Conservation (phyloP, 352 stramenopile species). For the Globisporangium orthogonon region DNA sequence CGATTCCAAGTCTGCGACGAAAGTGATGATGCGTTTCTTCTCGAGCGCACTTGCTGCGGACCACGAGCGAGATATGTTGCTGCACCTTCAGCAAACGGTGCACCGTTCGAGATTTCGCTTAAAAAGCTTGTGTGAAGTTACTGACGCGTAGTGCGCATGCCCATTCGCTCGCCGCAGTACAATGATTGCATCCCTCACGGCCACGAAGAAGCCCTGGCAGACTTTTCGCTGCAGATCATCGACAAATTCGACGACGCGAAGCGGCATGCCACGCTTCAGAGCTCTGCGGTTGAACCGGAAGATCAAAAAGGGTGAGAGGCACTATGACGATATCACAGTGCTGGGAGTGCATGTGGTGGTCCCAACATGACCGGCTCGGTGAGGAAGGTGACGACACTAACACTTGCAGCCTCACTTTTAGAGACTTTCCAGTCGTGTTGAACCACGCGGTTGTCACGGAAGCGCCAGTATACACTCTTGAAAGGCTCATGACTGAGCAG, state of each 20-base stretch:
- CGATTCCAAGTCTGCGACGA: conserved; percentile 41
- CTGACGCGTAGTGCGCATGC: neutral
- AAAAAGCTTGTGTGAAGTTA: too few relatives aligned
- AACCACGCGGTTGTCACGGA: conserved; percentile 50
- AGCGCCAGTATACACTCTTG: conserved; percentile 46
- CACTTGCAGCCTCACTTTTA: conserved; percentile 17
- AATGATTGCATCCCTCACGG: neutral
- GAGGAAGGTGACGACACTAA: conserved; percentile 12
- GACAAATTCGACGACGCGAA: conserved; percentile 60
- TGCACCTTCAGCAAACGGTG: conserved; percentile 35
- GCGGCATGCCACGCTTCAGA: conserved; percentile 33
- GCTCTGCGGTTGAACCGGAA: conserved; percentile 26
- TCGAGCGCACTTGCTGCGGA: conserved; percentile 23
- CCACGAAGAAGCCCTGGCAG: neutral
- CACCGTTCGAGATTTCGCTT: neutral
- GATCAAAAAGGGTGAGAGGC: conserved; percentile 41
- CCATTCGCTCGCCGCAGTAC: neutral
- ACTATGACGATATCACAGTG: neutral
- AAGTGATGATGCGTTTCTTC: conserved; percentile 61
- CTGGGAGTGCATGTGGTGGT: conserved; percentile 1
- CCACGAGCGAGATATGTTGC: conserved; percentile 35
- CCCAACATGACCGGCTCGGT: neutral
- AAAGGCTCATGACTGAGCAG: conserved; percentile 25
- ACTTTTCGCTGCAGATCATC: conserved; percentile 24
- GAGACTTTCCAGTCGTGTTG: conserved; percentile 39